Evolutionary conservation across 2,329 filamentous ascomycete genomes (phyloP).

Genomic region (Penicillium sp.): DNA sequence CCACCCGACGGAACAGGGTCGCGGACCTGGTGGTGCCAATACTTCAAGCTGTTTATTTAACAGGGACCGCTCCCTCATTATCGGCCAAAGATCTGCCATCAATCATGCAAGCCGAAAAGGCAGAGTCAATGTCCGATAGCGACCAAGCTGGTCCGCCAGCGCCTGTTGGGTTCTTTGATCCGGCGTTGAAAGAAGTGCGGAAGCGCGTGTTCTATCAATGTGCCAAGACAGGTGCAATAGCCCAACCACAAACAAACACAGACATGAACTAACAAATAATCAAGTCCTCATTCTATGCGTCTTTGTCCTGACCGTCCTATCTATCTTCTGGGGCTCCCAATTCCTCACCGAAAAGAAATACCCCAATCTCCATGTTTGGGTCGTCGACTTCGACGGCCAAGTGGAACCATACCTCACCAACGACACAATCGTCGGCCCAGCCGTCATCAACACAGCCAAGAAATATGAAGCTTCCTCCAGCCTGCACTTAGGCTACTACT

Average conservation of each 20-base stretch:
- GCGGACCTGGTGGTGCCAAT: not conserved
- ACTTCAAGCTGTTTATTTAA: not conserved
- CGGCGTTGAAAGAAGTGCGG: conserved; percentile 23
- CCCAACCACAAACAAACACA: not conserved
- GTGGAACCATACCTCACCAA: conserved; percentile 52
- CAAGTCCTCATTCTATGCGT: conserved; percentile 48
- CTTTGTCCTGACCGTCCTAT: conserved; percentile 59
- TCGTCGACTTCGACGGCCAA: conserved; percentile 65
- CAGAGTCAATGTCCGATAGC: not conserved
- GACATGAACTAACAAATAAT: not conserved
- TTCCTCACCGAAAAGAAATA: conserved; percentile 53
- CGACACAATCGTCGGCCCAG: conserved; percentile 58
- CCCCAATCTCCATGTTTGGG: conserved; percentile 52
- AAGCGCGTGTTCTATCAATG: conserved; percentile 22
- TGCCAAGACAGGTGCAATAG: conserved; percentile 20
- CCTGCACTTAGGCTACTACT: conserved; percentile 52
- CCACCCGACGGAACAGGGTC: conserved; percentile 12
- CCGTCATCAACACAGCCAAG: conserved; percentile 49
- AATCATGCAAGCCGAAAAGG: not conserved
- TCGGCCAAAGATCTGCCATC: not conserved
- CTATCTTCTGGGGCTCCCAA: conserved; percentile 63
- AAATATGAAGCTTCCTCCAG: conserved; percentile 41
- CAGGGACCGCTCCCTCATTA: not conserved
- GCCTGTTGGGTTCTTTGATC: conserved; percentile 30
- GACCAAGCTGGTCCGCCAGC: not conserved